Conservation (phyloP, 257 asterid species). For the Primulina eburnea region DNA sequence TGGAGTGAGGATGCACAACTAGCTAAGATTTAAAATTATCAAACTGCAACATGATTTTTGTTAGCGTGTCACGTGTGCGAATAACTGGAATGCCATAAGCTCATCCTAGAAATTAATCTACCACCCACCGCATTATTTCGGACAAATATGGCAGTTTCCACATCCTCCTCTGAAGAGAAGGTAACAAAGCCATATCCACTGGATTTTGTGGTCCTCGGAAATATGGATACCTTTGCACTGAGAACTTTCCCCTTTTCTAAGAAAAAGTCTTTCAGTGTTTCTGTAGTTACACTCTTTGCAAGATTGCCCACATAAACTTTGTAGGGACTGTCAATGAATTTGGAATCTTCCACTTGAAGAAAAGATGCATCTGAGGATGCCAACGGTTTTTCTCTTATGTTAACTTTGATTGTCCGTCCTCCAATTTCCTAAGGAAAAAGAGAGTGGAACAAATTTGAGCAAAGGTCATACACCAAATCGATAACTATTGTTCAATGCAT, state of each 20-base stretch:
- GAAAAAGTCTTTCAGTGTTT: no score
- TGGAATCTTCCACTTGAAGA: constrained; percentile 68
- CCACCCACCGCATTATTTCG: constrained; percentile 56
- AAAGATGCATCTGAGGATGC: constrained; percentile 12
- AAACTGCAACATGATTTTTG: no score
- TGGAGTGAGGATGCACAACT: no score
- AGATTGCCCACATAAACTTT: constrained; percentile 91
- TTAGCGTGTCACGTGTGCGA: no score
- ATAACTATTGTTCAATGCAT: background rate
- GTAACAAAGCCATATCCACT: constrained; percentile 89
- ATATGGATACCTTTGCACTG: constrained; percentile 78
- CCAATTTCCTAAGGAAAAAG: no score
- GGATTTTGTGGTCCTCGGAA: constrained; percentile 88
- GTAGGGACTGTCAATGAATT: constrained; percentile 76
- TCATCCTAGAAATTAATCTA: no score
- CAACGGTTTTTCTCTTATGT: no score
- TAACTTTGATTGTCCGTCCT: no score
- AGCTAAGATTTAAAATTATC: no score
- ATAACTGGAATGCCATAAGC: no score
- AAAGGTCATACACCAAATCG: no score
- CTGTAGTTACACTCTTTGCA: constrained; percentile 72
- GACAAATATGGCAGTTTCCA: constrained; percentile 80
- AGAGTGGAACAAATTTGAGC: no score
- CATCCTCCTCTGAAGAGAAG: constrained; percentile 81
- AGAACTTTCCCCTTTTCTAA: constrained; percentile 62